Evolutionary conservation across 2,329 filamentous ascomycete species (phyloP).

Genomic region (Phaeosphaeria sp.): DNA sequence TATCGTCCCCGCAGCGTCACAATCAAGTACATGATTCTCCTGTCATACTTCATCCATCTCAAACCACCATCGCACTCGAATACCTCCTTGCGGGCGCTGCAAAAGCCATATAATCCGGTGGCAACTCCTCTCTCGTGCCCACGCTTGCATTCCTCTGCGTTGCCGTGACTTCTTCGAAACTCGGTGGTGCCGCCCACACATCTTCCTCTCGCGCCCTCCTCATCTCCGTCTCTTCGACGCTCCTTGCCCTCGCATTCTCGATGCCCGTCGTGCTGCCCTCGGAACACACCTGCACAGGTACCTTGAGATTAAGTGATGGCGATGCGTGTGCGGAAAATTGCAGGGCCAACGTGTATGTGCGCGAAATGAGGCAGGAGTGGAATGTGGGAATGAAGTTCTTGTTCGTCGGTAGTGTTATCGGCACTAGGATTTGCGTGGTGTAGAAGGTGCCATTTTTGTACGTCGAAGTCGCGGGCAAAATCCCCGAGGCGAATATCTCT

Average conservation of each 20-base stretch:
- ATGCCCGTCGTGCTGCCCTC: constrained; percentile 44
- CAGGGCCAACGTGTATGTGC: constrained; percentile 68
- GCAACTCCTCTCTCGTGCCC: constrained; percentile 27
- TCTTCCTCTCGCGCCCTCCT: constrained; percentile 32
- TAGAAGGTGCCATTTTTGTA: constrained; percentile 62
- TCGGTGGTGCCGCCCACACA: constrained; percentile 44
- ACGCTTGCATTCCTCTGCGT: constrained; percentile 4
- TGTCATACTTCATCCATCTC: not conserved
- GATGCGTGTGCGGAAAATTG: constrained; percentile 57
- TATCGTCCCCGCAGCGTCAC: no score
- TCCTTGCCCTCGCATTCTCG: constrained; percentile 40
- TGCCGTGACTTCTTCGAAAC: constrained; percentile 7
- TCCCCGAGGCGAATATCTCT: constrained; percentile 30
- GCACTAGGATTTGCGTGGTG: constrained; percentile 67
- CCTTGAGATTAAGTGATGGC: constrained; percentile 47
- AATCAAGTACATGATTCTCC: not conserved
- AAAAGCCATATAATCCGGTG: constrained; percentile 37
- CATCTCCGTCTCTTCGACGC: constrained; percentile 32
- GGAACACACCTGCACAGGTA: constrained; percentile 55
- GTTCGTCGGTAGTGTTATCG: constrained; percentile 65
- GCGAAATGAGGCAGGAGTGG: constrained; percentile 71
- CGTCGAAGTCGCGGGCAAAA: constrained; percentile 43
- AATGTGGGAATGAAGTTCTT: constrained; percentile 73
- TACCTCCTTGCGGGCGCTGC: constrained; percentile 17
- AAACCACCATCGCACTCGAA: constrained; percentile 6